phyloP scores from a whole-genome alignment of 1,139 yeast species.

The Geotrichum aggregatum region DNA sequence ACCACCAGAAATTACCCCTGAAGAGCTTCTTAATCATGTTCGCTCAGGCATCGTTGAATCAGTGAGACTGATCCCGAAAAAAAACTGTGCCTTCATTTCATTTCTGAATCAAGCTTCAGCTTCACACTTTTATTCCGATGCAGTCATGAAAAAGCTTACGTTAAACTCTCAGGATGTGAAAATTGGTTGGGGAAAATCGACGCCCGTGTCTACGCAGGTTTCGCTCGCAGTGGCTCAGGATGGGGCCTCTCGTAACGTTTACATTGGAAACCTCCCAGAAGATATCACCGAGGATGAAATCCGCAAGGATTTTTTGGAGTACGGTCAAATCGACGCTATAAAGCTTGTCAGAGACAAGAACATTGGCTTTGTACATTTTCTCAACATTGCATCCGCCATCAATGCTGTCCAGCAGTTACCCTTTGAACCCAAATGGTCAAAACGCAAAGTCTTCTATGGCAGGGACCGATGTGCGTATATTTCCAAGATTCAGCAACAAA shows the following conservation, averaged over 20 bases:
- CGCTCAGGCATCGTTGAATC: constrained; percentile 87
- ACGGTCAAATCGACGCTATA: constrained; percentile 78
- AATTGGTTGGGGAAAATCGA: constrained; percentile 67
- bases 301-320: constrained; percentile 51
- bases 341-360: constrained; percentile 69
- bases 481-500: constrained; percentile 91
- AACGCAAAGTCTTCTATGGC: constrained; percentile 73
- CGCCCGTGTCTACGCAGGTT: constrained; percentile 64
- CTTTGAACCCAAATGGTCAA: constrained; percentile 51
- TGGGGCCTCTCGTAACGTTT: constrained; percentile 88
- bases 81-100: constrained; percentile 45
- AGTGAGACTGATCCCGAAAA: constrained; percentile 51
- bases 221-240: constrained; percentile 71
- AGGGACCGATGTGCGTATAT: constrained; percentile 80
- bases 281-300: constrained; percentile 59
- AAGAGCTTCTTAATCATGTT: constrained; percentile 81
- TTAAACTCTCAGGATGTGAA: constrained; percentile 46
- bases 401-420: constrained; percentile 68
- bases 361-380: constrained; percentile 74
- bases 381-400: constrained; percentile 73
- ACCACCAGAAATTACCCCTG: constrained; percentile 71
- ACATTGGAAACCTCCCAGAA: constrained; percentile 65
- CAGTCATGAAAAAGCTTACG: constrained; percentile 43
- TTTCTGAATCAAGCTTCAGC: constrained; percentile 47
- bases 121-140: constrained; percentile 50